Percentiles rank a stretch among this genome's conserved stretches.
Evolutionary conservation across 192 early-diverging fungal species (phyloP).

Genomic region (Podila minutissima): DNA sequence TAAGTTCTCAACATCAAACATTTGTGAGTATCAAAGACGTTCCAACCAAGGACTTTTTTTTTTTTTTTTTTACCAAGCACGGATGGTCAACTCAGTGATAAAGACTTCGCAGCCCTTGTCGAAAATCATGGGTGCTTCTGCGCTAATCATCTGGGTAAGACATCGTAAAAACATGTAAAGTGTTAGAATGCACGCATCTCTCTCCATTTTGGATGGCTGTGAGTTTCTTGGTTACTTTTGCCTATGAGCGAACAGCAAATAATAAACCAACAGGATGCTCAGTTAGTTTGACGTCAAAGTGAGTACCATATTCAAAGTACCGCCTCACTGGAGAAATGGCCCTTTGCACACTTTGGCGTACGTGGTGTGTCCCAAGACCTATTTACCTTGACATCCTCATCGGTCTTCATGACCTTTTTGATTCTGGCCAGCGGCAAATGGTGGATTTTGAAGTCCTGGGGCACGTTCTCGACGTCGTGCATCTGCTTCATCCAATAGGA

Average conservation of each 20-base stretch:
- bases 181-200: not conserved
- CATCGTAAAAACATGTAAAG: not conserved
- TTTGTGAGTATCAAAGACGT: not conserved
- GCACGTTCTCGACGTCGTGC: conserved; percentile 69
- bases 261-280: no score
- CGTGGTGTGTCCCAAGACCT: not conserved
- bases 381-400: conserved; percentile 91
- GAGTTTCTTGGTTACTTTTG: no score
- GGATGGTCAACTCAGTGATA: conserved; percentile 87
- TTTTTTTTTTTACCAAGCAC: conserved; percentile 69
- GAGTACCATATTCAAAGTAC: no score
- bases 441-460: conserved; percentile 92
- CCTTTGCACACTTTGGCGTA: no score
- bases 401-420: conserved; percentile 99
- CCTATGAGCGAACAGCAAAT: no score
- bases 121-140: conserved; percentile 90
- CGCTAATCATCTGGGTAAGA: conserved; percentile 44
- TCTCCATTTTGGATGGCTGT: not conserved
- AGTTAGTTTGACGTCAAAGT: no score
- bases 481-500: conserved; percentile 81
- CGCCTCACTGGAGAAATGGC: no score
- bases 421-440: conserved; percentile 92
- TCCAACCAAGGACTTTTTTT: not conserved
- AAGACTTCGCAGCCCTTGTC: conserved; percentile 98
- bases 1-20: no score